A percentile compares a stretch with the other conserved stretches of the same genome.
Conservation (phyloP, 2,329 filamentous ascomycete genomes). For the Xylaria sp. region DNA sequence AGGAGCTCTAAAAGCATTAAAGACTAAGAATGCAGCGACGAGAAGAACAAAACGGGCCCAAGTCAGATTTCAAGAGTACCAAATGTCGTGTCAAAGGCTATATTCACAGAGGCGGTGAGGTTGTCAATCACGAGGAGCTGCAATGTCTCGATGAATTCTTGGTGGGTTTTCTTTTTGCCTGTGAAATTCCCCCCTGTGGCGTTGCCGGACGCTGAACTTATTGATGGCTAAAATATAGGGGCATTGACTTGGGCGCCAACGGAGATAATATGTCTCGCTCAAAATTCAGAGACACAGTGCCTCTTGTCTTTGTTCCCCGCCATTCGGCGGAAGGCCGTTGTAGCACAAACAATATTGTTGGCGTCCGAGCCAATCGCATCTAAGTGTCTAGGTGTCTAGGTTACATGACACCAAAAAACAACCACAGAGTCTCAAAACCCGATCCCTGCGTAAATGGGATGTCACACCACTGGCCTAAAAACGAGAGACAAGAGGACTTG, state of each 20-base stretch:
- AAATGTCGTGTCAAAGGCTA: neutral
- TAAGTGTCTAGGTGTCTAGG: neutral
- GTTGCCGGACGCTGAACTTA: neutral
- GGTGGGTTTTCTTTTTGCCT: slow-evolving; percentile 12
- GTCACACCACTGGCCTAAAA: slow-evolving; percentile 21
- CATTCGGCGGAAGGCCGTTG: neutral
- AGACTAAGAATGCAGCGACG: neutral
- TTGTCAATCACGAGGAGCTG: neutral
- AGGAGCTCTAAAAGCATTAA: slow-evolving; percentile 29
- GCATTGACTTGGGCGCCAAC: slow-evolving; percentile 4
- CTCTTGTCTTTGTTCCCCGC: slow-evolving; percentile 8
- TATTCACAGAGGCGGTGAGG: neutral
- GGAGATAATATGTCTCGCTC: slow-evolving; percentile 14
- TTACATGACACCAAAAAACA: slow-evolving; percentile 15
- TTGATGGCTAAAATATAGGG: slow-evolving; percentile 16
- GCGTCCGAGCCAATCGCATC: slow-evolving; percentile 20
- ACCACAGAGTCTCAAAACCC: slow-evolving; percentile 16
- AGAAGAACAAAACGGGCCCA: neutral
- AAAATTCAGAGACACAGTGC: neutral
- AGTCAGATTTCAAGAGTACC: neutral
- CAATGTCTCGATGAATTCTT: neutral
- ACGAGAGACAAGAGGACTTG: slow-evolving; percentile 1
- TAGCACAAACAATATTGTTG: slow-evolving; percentile 20
- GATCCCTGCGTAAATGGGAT: slow-evolving; percentile 18
- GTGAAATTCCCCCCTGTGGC: slow-evolving; percentile 17